These are phyloP conservation scores for Chlamydomonas applanata DNA, from an alignment of 139 green algal genomes.

Conservation along the genomic window DNA sequence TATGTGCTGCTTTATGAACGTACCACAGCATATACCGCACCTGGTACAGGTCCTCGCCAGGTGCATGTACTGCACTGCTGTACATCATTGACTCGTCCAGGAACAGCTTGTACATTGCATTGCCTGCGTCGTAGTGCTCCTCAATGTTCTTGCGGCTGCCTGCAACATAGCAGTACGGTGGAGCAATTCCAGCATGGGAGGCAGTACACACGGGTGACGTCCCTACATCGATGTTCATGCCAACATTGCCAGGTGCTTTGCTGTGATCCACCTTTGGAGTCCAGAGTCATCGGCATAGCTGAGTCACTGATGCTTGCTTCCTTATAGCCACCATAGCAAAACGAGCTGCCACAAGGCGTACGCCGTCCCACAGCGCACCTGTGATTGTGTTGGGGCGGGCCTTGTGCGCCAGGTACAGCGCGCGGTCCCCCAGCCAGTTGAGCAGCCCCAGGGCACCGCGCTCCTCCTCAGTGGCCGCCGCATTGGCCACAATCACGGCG, in stretches of 20 bases:
- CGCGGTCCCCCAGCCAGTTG: constrained; percentile 77
- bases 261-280: background rate
- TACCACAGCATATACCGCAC: constrained; percentile 5
- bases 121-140: constrained; percentile 97
- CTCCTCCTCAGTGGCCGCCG: constrained; percentile 30
- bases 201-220: too few relatives aligned
- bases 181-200: too few relatives aligned
- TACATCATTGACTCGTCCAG: constrained; percentile 96
- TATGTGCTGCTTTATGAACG: too few relatives aligned
- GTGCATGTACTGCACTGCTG: constrained; percentile 54
- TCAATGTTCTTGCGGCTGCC: constrained; percentile 89
- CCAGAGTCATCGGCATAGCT: too few relatives aligned
- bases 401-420: constrained; percentile 77
- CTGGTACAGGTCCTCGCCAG: constrained; percentile 18
- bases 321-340: too few relatives aligned
- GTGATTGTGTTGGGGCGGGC: constrained; percentile 76
- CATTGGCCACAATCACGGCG: constrained; percentile 69
- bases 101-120: constrained; percentile 92
- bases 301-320: too few relatives aligned
- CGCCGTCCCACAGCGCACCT: constrained; percentile 26
- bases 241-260: background rate
- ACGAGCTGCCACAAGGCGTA: background rate
- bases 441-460: constrained; percentile 71
- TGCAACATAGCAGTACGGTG: too few relatives aligned
- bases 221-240: too few relatives aligned